Base-by-base conservation (phyloP, 2,329 filamentous ascomycete species). In the Colletotrichum tabaci region DNA sequence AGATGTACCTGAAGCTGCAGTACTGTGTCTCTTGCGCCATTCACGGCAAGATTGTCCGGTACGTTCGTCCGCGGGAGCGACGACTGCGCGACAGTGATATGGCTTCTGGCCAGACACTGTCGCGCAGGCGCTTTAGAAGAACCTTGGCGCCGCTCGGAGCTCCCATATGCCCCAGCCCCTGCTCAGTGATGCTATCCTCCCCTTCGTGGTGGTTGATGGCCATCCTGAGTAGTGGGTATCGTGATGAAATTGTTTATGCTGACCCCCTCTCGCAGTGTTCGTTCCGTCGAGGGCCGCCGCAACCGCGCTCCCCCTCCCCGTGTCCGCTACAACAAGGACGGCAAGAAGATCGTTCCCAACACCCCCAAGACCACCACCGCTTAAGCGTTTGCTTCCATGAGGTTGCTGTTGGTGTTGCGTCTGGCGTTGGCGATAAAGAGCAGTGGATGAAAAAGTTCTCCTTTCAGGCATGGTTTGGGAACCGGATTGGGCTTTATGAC, bases 1-100 rank as follows among this genome's bases (percentile, higher is more conserved):
- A 99, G 94, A 99, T 99, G 97, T 99, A 99, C 94, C 91, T 99
- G 89, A 99, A 99, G 93, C 93, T 99, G 86, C 96, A 99, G 91
- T 99, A 99, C 94, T 99, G 96, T 87, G 96, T 99, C 84, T 98
- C 96, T 87, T 99, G 96, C 89, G 96, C 96, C 84, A 99, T 99
- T 80, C 96, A 99, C 91, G 96, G 96, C 91, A 99, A 99, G 94
- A 99, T 99, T 87, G 97, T 99, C 88, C 96, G 96, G 96, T 98
- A 96, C 87, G 95, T 91, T 85, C 85, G 85, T 87, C 82, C 83
- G 82, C 77, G 81, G 84, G 86, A 87, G 87, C 86, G 87, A 89
- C 87, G 88, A 89, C 88, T 88, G 81, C 84, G 80, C 81, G 80
- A 73, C n/a, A 55, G 56, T 60, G 67, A 49, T 50, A 38, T 42